Percentiles rank a stretch among this genome's conserved stretches.
These are phyloP conservation scores for Harringtonia lauricola DNA, from an alignment of 2,329 filamentous ascomycete species.

Conservation along the genomic window DNA sequence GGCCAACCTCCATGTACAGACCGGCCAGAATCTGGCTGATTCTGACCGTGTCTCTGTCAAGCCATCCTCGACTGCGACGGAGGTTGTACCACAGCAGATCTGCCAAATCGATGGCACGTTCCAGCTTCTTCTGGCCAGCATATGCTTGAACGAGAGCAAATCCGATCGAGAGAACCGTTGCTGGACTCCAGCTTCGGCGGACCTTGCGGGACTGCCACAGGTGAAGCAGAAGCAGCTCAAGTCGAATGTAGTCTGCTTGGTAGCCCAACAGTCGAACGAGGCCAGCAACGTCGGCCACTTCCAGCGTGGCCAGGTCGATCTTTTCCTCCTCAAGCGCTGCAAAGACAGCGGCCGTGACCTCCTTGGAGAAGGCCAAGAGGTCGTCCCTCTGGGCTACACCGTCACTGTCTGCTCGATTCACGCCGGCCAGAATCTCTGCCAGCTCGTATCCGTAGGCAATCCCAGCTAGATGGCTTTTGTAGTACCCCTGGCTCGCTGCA, in stretches of 20 bases:
- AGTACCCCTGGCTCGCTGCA: constrained; percentile 27
- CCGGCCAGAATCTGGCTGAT: constrained; percentile 19
- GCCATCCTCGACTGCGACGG: constrained; percentile 19
- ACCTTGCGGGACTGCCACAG: constrained; percentile 24
- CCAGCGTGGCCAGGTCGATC: constrained; percentile 31
- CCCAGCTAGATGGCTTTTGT: constrained; percentile 21
- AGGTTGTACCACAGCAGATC: constrained; percentile 23
- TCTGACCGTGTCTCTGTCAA: constrained; percentile 17
- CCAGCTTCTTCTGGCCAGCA: constrained; percentile 15
- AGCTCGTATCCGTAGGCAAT: constrained; percentile 33
- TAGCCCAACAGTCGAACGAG: constrained; percentile 34
- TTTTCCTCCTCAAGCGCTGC: constrained; percentile 27
- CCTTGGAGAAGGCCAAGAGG: constrained; percentile 25
- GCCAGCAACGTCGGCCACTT: constrained; percentile 31
- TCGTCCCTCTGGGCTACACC: constrained; percentile 18
- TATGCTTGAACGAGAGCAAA: constrained; percentile 21
- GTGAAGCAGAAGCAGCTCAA: constrained; percentile 25
- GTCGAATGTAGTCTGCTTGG: constrained; percentile 32
- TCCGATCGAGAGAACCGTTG: constrained; percentile 19
- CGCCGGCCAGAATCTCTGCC: constrained; percentile 30
- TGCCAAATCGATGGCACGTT: constrained; percentile 18
- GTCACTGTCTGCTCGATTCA: constrained; percentile 25
- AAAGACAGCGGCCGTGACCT: constrained; percentile 29
- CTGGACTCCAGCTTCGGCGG: constrained; percentile 19
- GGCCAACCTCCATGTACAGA: constrained; percentile 16